Base-by-base conservation (phyloP, 2,329 filamentous ascomycete species). In the Epicoccum nigrum region DNA sequence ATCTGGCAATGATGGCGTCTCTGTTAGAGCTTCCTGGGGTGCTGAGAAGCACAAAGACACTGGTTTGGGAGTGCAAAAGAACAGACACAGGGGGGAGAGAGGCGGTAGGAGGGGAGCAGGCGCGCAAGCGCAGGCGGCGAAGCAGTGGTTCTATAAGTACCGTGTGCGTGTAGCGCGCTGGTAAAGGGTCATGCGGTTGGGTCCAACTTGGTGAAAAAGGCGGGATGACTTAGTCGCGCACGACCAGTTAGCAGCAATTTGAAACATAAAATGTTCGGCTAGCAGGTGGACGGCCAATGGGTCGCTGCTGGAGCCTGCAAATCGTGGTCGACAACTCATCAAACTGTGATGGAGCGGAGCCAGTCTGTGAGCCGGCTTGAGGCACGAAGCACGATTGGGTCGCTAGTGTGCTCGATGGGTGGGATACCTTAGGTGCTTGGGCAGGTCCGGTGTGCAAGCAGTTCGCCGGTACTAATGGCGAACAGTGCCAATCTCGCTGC, bases 291-390 rank as follows among this genome's bases (percentile, higher is more conserved):
- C 58, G 59, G 60, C 70, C 69, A 72, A 72, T 71, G 46, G 54
- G 55, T 44, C 23, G 55, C 47, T 46, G 45, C 47, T 52, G 54
- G 51, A 56, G 55, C 58, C 57, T 56, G 59, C 62, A 64, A 62
- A 64, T 56, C 63, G 53, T 63, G 46, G 50, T 63, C 63, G 64
- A 71, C 70, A 73, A 70, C 69, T 70, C 70, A 73, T 71, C 70
- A 71, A 63, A 50, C 53, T n/a, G 44, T 65, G 66, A 63, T 63
- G 58, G 58, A 60, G 63, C 62, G 57, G 60, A 63, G 58, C 60
- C 61, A 59, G 43, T 62, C 51, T 52, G 41, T 47, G 50, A 54
- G 54, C 55, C 51, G 55, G 48, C 54, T 51, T 51, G 42, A 48
- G 51, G 51, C 55, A 60, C 49, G 42, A 48, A 51, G 51, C 55